Base-by-base conservation (phyloP, 306 rosid genomes). In the Vigna radiata region DNA sequence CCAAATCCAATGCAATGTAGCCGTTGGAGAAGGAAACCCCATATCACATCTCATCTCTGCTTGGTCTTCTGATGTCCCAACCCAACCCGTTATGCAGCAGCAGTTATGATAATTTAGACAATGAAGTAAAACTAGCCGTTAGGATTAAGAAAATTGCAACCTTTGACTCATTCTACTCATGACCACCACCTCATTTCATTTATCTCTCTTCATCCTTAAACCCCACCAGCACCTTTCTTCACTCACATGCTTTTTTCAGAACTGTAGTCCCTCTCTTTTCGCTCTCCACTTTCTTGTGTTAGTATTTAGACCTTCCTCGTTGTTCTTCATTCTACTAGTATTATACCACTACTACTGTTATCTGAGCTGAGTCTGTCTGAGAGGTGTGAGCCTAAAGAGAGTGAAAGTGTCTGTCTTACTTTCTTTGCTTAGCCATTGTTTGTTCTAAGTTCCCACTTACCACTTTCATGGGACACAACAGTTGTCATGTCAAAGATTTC, bases 61-160 rank as follows among this genome's bases (percentile, higher is more conserved):
- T 59, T 17, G 72, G 66, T 82, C 60, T 63, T 65, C 85, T 23
- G 18, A 71, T 61, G 16, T 82, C 58, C 84, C 88, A 75, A 85
- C 86, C 73, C 85, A 74, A 79, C 58, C 88, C 94, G 93, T 89
- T 86, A 64, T 72, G 76, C 44, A 74, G 33, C 81, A 77, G 33
- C 81, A 76, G 72, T 70, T 25, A 70, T 18, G 73, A 61, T 66
- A 31, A 68, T 56, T 3, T 55, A 64, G 46, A 75, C 68, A 67
- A 74, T 72, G 37, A 75, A 59, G 16, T 77, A 73, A 85, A 93
- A 85, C 85, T 90, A 93, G 96, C 96, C 96, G 98, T 93, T 93
- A 54, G 29, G 19, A 85, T 50, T 69, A 84, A 78, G 67, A 71
- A 79, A 76, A 17, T 70, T 78, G 72, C 71, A 78, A 72, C 52